Base-by-base conservation (phyloP, 495 filamentous ascomycete genomes). In the Penicillium antarcticum region DNA sequence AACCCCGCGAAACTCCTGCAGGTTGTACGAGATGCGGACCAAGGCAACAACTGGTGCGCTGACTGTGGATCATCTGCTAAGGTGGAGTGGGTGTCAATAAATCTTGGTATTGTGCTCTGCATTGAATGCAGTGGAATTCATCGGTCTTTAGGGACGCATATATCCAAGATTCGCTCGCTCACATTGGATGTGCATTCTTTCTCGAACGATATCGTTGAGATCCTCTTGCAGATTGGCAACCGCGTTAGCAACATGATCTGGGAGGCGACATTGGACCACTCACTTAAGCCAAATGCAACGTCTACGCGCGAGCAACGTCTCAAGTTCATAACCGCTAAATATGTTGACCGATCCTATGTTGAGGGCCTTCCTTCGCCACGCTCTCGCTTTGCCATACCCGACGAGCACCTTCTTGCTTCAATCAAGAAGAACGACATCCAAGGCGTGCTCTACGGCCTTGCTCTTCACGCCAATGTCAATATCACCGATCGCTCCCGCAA, bases 101-200 rank as follows among this genome's bases (percentile, higher is more conserved):
- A 99, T 58, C 80, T 99, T 3, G 95, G 88, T 24, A 95, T 97
- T 46, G 85, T 97, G 26, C 80, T 99, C 13, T 99, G 94, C 71
- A 99, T 99, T 54, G 94, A 99, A 67, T 99, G 94, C 69, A 94
- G 91, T 61, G 94, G 94, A 59, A 96, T 99, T 50, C 94, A 99
- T 70, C 86, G 94, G 18, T 97, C 94, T 9, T 79, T 99, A 2
- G 94, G 94, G 7, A 99, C 94, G 3, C 94, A 99, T 65, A 95
- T 99, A 53, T 95, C 92, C 65, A 99, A 99, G 72, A 83, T 99
- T 18, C 86, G 94, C 29, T 97, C 94, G 4, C 83, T 99, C 23
- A 97, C 94, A 0, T 80, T 99, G 17, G 94, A 99, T 70, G 94
- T 91, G 37, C 89, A 85, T 14, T 96, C 91, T 1, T 99, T 97